Evolutionary conservation across 1,139 yeast species (phyloP).

Genomic region (Taphrina flavorubra): DNA sequence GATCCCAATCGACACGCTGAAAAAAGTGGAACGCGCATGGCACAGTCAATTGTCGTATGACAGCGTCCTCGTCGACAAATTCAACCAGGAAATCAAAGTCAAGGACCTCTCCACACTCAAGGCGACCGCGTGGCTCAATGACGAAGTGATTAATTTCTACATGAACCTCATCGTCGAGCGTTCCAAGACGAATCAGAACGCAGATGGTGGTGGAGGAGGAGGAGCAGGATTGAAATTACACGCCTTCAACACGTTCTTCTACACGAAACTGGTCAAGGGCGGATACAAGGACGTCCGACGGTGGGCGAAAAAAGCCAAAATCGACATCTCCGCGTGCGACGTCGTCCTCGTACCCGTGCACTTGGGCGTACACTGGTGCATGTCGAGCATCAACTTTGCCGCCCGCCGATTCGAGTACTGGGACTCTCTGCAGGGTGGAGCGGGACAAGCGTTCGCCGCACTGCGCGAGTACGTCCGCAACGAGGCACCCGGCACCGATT

Average conservation of each 20-base stretch:
- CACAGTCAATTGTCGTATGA: conserved; percentile 13
- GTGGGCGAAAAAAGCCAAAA: conserved; percentile 87
- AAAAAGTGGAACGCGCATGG: conserved; percentile 20
- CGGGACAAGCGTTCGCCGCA: conserved; percentile 60
- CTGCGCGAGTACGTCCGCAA: conserved; percentile 66
- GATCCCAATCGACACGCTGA: conserved; percentile 19
- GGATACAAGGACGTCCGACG: conserved; percentile 84
- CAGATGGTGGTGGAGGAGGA: not conserved
- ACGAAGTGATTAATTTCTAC: conserved; percentile 84
- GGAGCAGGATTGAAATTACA: conserved; percentile 56
- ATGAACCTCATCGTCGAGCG: conserved; percentile 64
- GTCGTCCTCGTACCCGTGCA: conserved; percentile 83
- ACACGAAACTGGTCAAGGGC: conserved; percentile 63
- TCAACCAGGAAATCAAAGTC: conserved; percentile 64
- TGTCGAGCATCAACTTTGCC: conserved; percentile 74
- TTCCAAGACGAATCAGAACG: conserved; percentile 46
- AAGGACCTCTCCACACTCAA: conserved; percentile 73
- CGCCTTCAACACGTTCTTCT: conserved; percentile 74
- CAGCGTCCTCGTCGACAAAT: conserved; percentile 53
- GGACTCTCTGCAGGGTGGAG: conserved; percentile 75
- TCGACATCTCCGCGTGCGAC: conserved; percentile 67
- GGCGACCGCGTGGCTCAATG: conserved; percentile 85
- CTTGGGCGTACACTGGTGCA: conserved; percentile 88
- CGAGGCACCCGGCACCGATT: conserved; percentile 54
- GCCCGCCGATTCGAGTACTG: conserved; percentile 67